These are phyloP conservation scores for Phytophthora constricta DNA, from an alignment of 352 stramenopile species.

Conservation along the genomic window DNA sequence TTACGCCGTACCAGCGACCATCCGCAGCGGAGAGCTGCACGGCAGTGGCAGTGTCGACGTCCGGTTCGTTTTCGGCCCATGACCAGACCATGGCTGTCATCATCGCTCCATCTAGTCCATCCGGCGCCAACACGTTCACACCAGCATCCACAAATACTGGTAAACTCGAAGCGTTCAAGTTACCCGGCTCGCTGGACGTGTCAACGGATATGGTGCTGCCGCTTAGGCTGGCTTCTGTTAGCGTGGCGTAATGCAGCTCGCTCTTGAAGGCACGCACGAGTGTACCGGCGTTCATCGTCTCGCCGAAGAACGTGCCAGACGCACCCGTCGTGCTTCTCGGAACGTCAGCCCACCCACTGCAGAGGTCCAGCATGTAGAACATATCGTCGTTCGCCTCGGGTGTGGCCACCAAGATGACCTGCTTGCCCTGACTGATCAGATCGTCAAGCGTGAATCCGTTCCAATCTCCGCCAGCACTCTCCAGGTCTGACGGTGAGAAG, in stretches of 20 bases:
- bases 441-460: slow-evolving; percentile 55
- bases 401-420: slow-evolving; percentile 55
- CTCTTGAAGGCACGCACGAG: slow-evolving; percentile 60
- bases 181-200: slow-evolving; percentile 28
- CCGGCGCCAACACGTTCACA: slow-evolving; percentile 67
- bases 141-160: slow-evolving; percentile 55
- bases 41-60: slow-evolving; percentile 33
- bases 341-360: slow-evolving; percentile 49
- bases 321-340: slow-evolving; percentile 30
- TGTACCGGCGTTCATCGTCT: slow-evolving; percentile 49
- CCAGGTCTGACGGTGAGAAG: slow-evolving; percentile 56
- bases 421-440: slow-evolving; percentile 55
- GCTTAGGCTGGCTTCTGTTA: slow-evolving; percentile 44
- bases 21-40: slow-evolving; percentile 57
- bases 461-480: slow-evolving; percentile 46
- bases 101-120: slow-evolving; percentile 54
- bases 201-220: slow-evolving; percentile 24
- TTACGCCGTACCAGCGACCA: slow-evolving; percentile 62
- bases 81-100: slow-evolving; percentile 70
- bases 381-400: slow-evolving; percentile 59
- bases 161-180: slow-evolving; percentile 47
- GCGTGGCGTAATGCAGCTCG: slow-evolving; percentile 56
- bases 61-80: slow-evolving; percentile 63
- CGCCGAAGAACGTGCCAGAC: slow-evolving; percentile 47
- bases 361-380: slow-evolving; percentile 61